These are phyloP conservation scores for Suillus subaureus DNA, from an alignment of 768 basidiomycete genomes.

Conservation along the genomic window DNA sequence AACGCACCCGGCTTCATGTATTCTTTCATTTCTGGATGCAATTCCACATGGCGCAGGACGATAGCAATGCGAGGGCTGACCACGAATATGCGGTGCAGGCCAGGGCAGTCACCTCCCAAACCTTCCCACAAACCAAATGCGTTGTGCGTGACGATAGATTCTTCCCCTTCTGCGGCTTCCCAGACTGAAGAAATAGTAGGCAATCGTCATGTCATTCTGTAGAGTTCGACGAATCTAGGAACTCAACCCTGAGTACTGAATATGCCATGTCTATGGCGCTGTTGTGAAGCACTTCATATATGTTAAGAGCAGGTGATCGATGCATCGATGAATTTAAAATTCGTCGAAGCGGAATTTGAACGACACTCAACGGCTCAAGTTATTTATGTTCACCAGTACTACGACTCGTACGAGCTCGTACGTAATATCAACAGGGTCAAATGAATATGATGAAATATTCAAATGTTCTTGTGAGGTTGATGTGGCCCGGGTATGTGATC, in stretches of 20 bases:
- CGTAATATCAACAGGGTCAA: too few relatives aligned
- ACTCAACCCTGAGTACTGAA: neutral
- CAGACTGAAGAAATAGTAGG: slow-evolving; percentile 17
- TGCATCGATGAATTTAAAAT: too few relatives aligned
- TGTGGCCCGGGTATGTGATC: too few relatives aligned
- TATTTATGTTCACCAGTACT: too few relatives aligned
- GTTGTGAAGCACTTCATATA: neutral
- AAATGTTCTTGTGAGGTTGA: too few relatives aligned
- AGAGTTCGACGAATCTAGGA: neutral
- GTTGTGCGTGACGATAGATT: slow-evolving; percentile 38
- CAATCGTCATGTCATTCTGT: neutral
- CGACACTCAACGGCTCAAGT: too few relatives aligned
- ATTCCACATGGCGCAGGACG: slow-evolving; percentile 27
- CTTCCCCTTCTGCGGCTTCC: slow-evolving; percentile 35
- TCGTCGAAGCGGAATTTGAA: too few relatives aligned
- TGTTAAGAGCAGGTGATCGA: too few relatives aligned
- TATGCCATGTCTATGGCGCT: neutral
- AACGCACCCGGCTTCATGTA: neutral
- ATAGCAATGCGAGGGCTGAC: slow-evolving; percentile 39
- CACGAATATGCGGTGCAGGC: slow-evolving; percentile 35
- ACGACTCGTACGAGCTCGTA: too few relatives aligned
- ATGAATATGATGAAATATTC: too few relatives aligned
- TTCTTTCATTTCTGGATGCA: slow-evolving; percentile 10
- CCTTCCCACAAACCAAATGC: slow-evolving; percentile 41
- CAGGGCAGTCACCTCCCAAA: slow-evolving; percentile 17